Conservation (phyloP, 305 asterid species). For the Fraxinus velutina region DNA sequence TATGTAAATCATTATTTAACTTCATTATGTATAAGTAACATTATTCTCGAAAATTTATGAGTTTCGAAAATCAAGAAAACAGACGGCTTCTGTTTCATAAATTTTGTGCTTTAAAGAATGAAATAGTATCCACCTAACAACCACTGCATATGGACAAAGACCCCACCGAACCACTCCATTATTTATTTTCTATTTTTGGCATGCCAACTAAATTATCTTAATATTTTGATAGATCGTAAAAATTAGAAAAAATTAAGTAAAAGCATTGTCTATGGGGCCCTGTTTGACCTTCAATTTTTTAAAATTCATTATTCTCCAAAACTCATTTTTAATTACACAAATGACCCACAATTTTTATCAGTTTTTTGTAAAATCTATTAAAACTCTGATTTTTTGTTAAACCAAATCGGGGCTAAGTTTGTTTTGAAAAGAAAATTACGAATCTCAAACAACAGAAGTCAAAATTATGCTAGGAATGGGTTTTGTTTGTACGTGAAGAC, state of each 20-base stretch:
- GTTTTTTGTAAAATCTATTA: no score
- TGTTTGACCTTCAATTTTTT: neutral
- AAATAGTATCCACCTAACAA: conserved; percentile 22
- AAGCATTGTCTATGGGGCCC: neutral
- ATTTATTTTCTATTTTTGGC: neutral
- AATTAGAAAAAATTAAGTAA: neutral
- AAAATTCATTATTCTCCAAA: neutral
- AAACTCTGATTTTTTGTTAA: neutral
- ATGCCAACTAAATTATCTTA: neutral
- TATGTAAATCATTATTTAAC: no score
- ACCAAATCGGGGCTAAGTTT: neutral
- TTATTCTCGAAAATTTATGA: no score
- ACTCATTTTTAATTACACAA: no score
- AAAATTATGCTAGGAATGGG: neutral
- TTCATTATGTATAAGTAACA: no score
- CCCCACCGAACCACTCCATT: neutral
- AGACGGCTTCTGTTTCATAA: neutral
- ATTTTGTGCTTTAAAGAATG: conserved; percentile 10
- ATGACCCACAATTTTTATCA: no score
- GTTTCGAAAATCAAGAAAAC: neutral
- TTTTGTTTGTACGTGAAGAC: neutral
- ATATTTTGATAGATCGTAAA: neutral
- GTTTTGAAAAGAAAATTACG: neutral
- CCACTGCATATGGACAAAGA: conserved; percentile 21
- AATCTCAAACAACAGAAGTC: neutral